phyloP scores from a whole-genome alignment of 2,329 filamentous ascomycete genomes.

The Neonectria coccinea region DNA sequence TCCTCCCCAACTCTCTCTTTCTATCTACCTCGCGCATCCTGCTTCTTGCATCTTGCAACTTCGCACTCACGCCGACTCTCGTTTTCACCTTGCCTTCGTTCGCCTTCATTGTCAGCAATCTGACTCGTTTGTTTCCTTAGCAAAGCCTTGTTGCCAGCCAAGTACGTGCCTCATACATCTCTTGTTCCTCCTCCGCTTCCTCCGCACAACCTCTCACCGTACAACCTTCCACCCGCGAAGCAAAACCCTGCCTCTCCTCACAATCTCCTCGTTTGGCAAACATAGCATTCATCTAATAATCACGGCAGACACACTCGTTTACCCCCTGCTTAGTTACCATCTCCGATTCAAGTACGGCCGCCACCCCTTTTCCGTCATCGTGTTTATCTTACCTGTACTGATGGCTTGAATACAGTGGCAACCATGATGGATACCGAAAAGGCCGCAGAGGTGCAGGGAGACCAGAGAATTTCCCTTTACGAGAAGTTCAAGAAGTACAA shows the following conservation, averaged over 20 bases:
- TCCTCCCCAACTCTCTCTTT: background rate
- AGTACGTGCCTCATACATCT: constrained; percentile 13
- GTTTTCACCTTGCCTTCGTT: constrained; percentile 23
- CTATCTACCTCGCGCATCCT: background rate
- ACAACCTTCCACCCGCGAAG: constrained; percentile 2
- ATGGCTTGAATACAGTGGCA: constrained; percentile 41
- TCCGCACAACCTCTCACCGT: constrained; percentile 1
- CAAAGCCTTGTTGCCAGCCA: constrained; percentile 5
- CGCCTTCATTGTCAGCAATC: constrained; percentile 28
- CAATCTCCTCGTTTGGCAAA: background rate
- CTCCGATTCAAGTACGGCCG: constrained; percentile 34
- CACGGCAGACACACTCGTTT: constrained; percentile 37
- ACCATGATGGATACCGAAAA: constrained; percentile 46
- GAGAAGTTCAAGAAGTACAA: constrained; percentile 35
- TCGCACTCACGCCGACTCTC: constrained; percentile 31
- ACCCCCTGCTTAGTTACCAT: constrained; percentile 17
- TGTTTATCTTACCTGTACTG: constrained; percentile 21
- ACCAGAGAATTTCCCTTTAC: constrained; percentile 14
- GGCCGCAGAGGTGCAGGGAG: constrained; percentile 29
- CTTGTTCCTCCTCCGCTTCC: background rate
- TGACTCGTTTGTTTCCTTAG: constrained; percentile 12
- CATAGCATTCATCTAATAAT: constrained; percentile 23
- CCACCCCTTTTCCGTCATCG: background rate
- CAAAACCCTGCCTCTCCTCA: constrained; percentile 3
- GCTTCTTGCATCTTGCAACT: constrained; percentile 14